Evolutionary conservation across 2,329 filamentous ascomycete genomes (phyloP).

Genomic region (Fusarium bactridioides): DNA sequence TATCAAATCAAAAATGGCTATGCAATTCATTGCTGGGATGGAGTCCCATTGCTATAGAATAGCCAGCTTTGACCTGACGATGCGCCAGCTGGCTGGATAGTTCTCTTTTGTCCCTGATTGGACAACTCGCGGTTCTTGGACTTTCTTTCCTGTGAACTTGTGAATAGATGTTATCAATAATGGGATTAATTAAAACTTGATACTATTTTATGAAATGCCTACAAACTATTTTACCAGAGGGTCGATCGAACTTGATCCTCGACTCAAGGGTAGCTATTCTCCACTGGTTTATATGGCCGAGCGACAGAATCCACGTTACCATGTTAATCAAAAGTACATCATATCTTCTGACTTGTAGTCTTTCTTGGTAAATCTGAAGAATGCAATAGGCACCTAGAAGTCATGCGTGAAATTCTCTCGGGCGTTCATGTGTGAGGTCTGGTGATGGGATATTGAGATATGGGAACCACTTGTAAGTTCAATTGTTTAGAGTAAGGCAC

Average conservation of each 20-base stretch:
- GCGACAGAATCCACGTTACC: neutral
- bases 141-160: neutral
- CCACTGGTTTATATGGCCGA: too few species aligned
- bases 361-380: neutral
- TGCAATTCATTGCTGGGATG: neutral
- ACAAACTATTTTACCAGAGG: neutral
- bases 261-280: neutral
- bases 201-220: too few species aligned
- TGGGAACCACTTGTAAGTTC: too few species aligned
- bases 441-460: neutral
- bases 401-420: neutral
- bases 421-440: neutral
- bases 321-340: too few species aligned
- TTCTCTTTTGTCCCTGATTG: neutral
- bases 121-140: neutral
- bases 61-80: neutral
- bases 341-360: neutral
- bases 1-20: neutral
- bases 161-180: neutral
- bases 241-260: too few species aligned
- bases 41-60: neutral
- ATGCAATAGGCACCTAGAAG: neutral
- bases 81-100: neutral
- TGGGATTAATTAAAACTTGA: neutral
- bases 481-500: too few species aligned